Percentiles rank a stretch among this genome's conserved stretches.
These are phyloP conservation scores for Ceratorhiza oryzae-sativae DNA, from an alignment of 1,284 basidiomycete genomes.

Conservation along the genomic window DNA sequence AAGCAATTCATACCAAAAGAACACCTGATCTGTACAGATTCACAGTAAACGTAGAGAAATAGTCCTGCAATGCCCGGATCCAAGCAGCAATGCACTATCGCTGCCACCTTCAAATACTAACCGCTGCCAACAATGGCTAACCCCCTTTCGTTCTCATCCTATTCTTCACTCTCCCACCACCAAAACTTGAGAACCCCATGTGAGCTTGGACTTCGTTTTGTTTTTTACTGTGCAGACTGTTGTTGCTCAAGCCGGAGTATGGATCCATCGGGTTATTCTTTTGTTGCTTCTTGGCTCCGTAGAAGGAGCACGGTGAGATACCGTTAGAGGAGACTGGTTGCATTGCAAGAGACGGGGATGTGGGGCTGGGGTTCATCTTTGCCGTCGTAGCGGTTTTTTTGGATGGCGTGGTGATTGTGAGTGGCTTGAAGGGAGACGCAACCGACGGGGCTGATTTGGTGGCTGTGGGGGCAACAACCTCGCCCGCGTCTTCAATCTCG, in stretches of 20 bases:
- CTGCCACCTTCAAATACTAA: background rate
- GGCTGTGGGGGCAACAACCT: background rate
- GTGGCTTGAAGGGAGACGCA: background rate
- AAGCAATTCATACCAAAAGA: slow-evolving; percentile 2
- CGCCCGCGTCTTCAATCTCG: slow-evolving; percentile 30
- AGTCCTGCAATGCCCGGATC: background rate
- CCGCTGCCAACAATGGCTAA: background rate
- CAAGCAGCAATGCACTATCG: slow-evolving; percentile 38
- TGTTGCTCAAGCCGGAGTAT: background rate
- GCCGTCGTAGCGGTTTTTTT: background rate
- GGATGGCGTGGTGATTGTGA: background rate
- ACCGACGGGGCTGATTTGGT: background rate
- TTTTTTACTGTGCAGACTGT: slow-evolving; percentile 20
- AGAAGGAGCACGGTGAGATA: slow-evolving; percentile 3
- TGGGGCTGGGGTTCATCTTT: background rate
- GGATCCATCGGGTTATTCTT: slow-evolving; percentile 7
- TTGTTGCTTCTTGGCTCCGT: slow-evolving; percentile 15
- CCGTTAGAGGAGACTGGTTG: background rate
- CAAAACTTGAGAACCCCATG: slow-evolving; percentile 17
- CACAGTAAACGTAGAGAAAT: slow-evolving; percentile 12
- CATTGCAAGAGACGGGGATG: no score
- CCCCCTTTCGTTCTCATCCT: slow-evolving; percentile 21
- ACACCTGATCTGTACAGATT: slow-evolving; percentile 22
- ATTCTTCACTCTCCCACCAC: background rate
- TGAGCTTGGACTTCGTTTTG: background rate